Evolutionary conservation across 129 eudicot species (phyloP).

Genomic region (Calendula officinalis): DNA sequence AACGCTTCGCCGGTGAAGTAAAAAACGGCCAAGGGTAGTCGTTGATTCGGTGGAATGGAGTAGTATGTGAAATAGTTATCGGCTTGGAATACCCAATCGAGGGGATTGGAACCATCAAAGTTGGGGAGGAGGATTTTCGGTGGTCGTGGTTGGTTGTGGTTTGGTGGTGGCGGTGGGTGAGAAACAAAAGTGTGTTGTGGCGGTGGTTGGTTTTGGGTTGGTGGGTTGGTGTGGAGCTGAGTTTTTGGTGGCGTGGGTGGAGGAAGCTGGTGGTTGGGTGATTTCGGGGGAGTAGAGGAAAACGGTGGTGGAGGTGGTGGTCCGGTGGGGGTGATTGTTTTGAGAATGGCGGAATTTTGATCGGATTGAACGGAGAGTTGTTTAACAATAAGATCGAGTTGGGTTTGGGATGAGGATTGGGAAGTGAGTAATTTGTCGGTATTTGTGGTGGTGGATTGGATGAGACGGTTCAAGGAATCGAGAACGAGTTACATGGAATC

Average conservation of each 20-base stretch:
- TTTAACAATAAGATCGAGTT: too few species aligned
- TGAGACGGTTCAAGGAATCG: too few species aligned
- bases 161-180: too few species aligned
- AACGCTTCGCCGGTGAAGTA: not conserved
- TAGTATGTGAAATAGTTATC: not conserved
- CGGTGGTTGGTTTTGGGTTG: too few species aligned
- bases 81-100: not conserved
- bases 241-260: not conserved
- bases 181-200: too few species aligned
- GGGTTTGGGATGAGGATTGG: too few species aligned
- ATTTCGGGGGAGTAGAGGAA: not conserved
- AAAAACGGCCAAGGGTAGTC: not conserved
- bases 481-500: too few species aligned
- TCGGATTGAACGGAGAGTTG: too few species aligned
- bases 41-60: not conserved
- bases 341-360: too few species aligned
- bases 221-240: not conserved
- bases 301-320: too few species aligned
- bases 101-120: not conserved
- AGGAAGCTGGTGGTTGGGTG: not conserved
- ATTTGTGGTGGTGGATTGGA: too few species aligned
- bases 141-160: not conserved
- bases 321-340: too few species aligned
- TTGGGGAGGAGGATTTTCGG: not conserved
- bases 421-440: not conserved